Conservation (phyloP, 2,329 filamentous ascomycete genomes). For the Didymella keratinophila region DNA sequence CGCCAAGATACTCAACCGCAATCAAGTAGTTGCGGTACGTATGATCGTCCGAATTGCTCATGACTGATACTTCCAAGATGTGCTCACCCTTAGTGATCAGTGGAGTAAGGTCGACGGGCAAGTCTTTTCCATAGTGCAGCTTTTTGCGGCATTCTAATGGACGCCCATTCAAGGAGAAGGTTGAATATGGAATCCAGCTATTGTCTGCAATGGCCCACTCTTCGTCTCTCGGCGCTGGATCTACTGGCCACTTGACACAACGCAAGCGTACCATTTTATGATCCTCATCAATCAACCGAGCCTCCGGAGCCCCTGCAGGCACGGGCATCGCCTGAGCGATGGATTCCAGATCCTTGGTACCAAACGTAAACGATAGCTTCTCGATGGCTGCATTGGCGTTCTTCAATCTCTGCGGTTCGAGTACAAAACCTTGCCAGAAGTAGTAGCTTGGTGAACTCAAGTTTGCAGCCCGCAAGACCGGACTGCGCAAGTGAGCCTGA, state of each 20-base stretch:
- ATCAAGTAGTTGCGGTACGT: slow-evolving; percentile 62
- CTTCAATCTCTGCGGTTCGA: slow-evolving; percentile 55
- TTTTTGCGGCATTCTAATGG: slow-evolving; percentile 68
- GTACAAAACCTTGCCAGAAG: slow-evolving; percentile 61
- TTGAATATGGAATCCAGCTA: slow-evolving; percentile 73
- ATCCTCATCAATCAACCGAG: slow-evolving; percentile 56
- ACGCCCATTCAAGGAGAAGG: slow-evolving; percentile 70
- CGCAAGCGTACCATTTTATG: slow-evolving; percentile 73
- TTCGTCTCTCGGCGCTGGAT: slow-evolving; percentile 51
- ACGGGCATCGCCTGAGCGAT: slow-evolving; percentile 49
- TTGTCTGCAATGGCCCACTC: slow-evolving; percentile 71
- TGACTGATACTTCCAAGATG: slow-evolving; percentile 59
- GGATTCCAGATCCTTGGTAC: slow-evolving; percentile 45
- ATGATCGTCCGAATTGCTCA: slow-evolving; percentile 43
- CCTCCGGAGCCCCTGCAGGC: slow-evolving; percentile 36
- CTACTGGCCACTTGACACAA: slow-evolving; percentile 61
- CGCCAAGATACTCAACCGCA: slow-evolving; percentile 74
- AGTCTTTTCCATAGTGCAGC: slow-evolving; percentile 75
- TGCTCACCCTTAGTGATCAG: slow-evolving; percentile 69
- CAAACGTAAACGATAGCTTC: slow-evolving; percentile 58
- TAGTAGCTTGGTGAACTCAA: slow-evolving; percentile 59
- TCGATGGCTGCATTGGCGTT: slow-evolving; percentile 51
- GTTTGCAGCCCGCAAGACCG: slow-evolving; percentile 52
- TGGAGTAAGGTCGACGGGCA: slow-evolving; percentile 76
- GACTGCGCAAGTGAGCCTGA: slow-evolving; percentile 65